These are phyloP conservation scores for Pseudogymnoascus sp. DNA, from an alignment of 2,329 filamentous ascomycete species.

Conservation along the genomic window DNA sequence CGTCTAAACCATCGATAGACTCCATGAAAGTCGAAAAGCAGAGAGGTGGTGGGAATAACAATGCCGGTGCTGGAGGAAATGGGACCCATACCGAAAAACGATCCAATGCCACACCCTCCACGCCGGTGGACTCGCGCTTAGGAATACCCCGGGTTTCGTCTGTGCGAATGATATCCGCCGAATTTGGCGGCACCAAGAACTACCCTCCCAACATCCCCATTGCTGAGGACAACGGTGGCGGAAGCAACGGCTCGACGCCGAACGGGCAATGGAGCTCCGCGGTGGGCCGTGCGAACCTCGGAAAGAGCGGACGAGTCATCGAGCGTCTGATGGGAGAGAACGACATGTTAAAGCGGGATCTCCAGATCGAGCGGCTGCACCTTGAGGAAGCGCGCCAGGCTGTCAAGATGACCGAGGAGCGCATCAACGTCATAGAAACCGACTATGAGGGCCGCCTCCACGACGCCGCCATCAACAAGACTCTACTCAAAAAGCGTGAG, in stretches of 20 bases:
- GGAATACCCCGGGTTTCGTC: slow-evolving; percentile 12
- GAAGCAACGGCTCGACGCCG: slow-evolving; percentile 8
- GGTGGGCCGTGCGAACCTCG: slow-evolving; percentile 61
- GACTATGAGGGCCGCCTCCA: slow-evolving; percentile 65
- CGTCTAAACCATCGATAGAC: not conserved
- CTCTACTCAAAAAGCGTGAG: slow-evolving; percentile 63
- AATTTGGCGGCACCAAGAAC: slow-evolving; percentile 24
- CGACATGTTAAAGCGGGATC: slow-evolving; percentile 66
- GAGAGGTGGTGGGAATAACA: not conserved
- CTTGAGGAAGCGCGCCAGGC: slow-evolving; percentile 66
- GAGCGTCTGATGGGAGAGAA: slow-evolving; percentile 76
- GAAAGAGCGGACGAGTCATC: slow-evolving; percentile 72
- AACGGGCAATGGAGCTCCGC: slow-evolving; percentile 52
- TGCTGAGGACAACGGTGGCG: slow-evolving; percentile 14
- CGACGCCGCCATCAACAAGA: slow-evolving; percentile 64
- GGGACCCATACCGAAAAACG: not conserved
- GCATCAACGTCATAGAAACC: slow-evolving; percentile 58
- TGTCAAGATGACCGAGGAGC: slow-evolving; percentile 60
- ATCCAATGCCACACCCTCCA: not conserved
- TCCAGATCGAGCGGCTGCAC: slow-evolving; percentile 56
- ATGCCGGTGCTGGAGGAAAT: not conserved
- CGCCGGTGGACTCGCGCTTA: not conserved
- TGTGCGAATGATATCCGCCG: slow-evolving; percentile 24
- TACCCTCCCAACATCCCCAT: slow-evolving; percentile 18
- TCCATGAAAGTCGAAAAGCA: not conserved